Conservation (phyloP, 2,329 filamentous ascomycete species). For the Ceratocystis diversiconidia region DNA sequence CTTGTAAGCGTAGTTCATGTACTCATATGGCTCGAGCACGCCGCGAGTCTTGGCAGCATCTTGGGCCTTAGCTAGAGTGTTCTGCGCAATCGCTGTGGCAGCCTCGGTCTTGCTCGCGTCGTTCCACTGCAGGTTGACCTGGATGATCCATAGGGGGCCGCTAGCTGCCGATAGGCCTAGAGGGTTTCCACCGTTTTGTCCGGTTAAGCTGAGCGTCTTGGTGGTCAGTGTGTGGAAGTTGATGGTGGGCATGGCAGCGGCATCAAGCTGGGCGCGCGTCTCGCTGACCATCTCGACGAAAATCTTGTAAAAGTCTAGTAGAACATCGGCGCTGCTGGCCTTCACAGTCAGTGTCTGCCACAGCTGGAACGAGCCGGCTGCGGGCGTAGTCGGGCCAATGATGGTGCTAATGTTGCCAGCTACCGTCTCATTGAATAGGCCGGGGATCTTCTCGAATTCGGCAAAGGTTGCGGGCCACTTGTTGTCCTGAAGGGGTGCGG, state of each 20-base stretch:
- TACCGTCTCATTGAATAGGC: not conserved
- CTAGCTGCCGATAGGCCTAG: conserved; percentile 25
- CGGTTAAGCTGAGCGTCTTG: conserved; percentile 26
- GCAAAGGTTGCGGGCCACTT: not conserved
- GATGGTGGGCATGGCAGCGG: conserved; percentile 21
- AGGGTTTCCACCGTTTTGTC: conserved; percentile 28
- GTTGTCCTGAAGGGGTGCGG: conserved; percentile 21
- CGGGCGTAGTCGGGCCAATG: not conserved
- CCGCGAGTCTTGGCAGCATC: conserved; percentile 13
- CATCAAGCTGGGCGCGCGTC: conserved; percentile 15
- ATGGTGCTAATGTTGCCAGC: not conserved
- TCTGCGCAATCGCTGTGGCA: conserved; percentile 18
- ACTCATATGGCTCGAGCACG: conserved; percentile 21
- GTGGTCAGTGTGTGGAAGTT: conserved; percentile 30
- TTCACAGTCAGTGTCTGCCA: conserved; percentile 13
- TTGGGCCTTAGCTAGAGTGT: conserved; percentile 19
- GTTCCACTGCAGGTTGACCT: conserved; percentile 21
- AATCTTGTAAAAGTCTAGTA: conserved; percentile 21
- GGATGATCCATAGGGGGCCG: conserved; percentile 21
- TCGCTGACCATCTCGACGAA: conserved; percentile 25
- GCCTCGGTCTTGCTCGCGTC: conserved; percentile 19
- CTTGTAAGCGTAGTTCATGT: conserved; percentile 32
- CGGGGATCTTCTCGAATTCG: not conserved
- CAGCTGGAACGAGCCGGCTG: conserved; percentile 1
- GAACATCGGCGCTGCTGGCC: conserved; percentile 23